Evolutionary conservation across 2,329 filamentous ascomycete species (phyloP).

Genomic region (Harringtonia lauricola): DNA sequence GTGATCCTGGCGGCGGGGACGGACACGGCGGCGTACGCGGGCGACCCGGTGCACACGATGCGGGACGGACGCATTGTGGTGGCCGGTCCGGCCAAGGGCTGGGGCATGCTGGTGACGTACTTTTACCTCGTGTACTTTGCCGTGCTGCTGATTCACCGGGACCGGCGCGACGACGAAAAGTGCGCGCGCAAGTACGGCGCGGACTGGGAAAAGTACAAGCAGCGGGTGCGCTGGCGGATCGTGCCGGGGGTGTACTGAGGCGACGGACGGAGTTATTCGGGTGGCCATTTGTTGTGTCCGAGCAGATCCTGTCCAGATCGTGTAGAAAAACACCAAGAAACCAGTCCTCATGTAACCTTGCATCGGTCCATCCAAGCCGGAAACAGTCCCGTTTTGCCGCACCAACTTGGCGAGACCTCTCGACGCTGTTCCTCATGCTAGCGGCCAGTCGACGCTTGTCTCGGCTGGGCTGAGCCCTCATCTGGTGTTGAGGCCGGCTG

Average conservation of each 20-base stretch:
- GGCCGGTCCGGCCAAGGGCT: conserved; percentile 64
- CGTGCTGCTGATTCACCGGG: conserved; percentile 73
- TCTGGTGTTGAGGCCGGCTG: too few relatives aligned
- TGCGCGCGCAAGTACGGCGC: conserved; percentile 83
- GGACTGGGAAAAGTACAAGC: conserved; percentile 85
- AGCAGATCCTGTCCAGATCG: too few relatives aligned
- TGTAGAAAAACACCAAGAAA: too few relatives aligned
- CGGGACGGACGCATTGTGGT: conserved; percentile 53
- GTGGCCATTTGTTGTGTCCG: too few relatives aligned
- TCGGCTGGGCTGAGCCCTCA: too few relatives aligned
- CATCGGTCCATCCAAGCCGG: too few relatives aligned
- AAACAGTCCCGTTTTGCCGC: too few relatives aligned
- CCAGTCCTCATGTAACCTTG: too few relatives aligned
- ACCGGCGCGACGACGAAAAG: conserved; percentile 81
- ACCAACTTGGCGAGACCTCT: too few relatives aligned
- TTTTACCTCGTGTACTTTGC: conserved; percentile 93
- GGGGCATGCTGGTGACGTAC: conserved; percentile 82
- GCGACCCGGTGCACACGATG: conserved; percentile 31
- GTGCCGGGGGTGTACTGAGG: conserved; percentile 70
- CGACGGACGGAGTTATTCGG: not conserved
- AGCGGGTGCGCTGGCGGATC: conserved; percentile 70
- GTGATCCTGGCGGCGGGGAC: conserved; percentile 49
- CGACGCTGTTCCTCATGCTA: too few relatives aligned
- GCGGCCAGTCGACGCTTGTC: too few relatives aligned
- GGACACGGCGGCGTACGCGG: conserved; percentile 39